These are phyloP conservation scores for Tephrocybe sp. DNA, from an alignment of 768 basidiomycete species.

Conservation along the genomic window DNA sequence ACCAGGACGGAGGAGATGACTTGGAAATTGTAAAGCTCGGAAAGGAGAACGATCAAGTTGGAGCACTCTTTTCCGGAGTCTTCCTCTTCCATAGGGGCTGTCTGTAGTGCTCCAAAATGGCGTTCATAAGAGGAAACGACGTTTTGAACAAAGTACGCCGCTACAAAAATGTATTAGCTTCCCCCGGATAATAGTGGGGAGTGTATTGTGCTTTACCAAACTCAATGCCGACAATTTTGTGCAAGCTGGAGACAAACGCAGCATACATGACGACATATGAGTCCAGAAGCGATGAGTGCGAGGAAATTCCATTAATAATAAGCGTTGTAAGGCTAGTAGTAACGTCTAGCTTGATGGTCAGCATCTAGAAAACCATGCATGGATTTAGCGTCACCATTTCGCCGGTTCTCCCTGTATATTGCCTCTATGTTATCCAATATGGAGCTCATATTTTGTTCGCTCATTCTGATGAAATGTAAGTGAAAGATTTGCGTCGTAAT, in stretches of 20 bases:
- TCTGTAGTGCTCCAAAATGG: slow-evolving; percentile 40
- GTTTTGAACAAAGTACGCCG: slow-evolving; percentile 80
- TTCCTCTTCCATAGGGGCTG: slow-evolving; percentile 26
- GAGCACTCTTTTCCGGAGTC: slow-evolving; percentile 85
- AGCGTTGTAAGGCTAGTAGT: slow-evolving; percentile 76
- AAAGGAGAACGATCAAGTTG: slow-evolving; percentile 84
- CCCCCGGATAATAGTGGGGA: neutral
- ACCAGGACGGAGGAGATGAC: slow-evolving; percentile 87
- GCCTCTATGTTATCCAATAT: slow-evolving; percentile 76
- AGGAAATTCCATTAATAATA: slow-evolving; percentile 76
- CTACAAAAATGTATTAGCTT: slow-evolving; percentile 35
- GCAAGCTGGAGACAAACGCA: slow-evolving; percentile 77
- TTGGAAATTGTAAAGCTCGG: slow-evolving; percentile 95
- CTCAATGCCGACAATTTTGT: slow-evolving; percentile 82
- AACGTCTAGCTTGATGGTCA: slow-evolving; percentile 55
- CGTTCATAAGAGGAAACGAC: slow-evolving; percentile 67
- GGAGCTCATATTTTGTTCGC: slow-evolving; percentile 81
- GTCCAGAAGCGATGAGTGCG: slow-evolving; percentile 80
- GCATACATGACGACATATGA: slow-evolving; percentile 90
- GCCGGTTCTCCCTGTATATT: slow-evolving; percentile 70
- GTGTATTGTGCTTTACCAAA: slow-evolving; percentile 61
- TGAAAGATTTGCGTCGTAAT: neutral
- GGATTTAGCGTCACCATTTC: slow-evolving; percentile 63
- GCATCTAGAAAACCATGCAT: neutral
- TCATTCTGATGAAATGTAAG: slow-evolving; percentile 56